phyloP scores from a whole-genome alignment of 345 rosid genomes.

The Jatropha curcas region DNA sequence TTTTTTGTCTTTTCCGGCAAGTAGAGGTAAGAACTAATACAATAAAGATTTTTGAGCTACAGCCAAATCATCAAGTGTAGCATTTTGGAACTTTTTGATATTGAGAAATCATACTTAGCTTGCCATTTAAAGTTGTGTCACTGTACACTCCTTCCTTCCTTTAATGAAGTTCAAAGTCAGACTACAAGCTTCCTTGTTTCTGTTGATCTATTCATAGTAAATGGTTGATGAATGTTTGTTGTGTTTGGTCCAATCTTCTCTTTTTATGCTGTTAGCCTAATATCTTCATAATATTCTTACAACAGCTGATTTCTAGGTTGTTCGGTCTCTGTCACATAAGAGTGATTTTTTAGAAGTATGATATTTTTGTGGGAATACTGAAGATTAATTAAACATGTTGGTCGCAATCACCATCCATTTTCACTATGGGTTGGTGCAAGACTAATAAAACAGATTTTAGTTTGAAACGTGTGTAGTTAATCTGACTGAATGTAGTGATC shows the following conservation, averaged over 20 bases:
- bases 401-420: background rate
- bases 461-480: background rate
- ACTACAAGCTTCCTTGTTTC: background rate
- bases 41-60: background rate
- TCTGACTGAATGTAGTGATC: too few species aligned
- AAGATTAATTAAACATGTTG: too few species aligned
- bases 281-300: background rate
- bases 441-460: background rate
- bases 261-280: background rate
- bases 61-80: background rate
- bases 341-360: background rate
- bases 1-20: constrained; percentile 23
- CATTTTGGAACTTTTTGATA: constrained; percentile 17
- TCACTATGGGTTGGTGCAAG: background rate
- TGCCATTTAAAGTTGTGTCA: background rate
- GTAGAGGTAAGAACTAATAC: constrained; percentile 10
- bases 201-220: background rate
- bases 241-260: background rate
- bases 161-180: background rate
- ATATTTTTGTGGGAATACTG: background rate
- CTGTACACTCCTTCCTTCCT: background rate
- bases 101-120: constrained; percentile 16
- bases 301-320: background rate
- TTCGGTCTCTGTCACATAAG: background rate
- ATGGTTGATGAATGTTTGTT: constrained; percentile 1